Base-by-base conservation (phyloP, 352 stramenopile genomes). In the Elongisporangium anandrum region DNA sequence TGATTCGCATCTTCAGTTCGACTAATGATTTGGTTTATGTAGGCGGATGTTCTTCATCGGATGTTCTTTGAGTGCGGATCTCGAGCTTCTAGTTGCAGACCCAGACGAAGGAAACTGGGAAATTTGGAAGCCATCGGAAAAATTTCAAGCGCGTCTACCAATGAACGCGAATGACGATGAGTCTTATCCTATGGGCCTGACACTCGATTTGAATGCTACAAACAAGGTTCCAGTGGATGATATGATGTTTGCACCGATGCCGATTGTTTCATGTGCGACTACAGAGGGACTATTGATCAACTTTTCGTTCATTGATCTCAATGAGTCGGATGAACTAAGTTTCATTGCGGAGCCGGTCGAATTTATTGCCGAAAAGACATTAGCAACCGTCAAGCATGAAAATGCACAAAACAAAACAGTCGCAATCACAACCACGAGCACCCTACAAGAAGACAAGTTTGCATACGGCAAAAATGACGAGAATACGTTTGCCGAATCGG, bases 41-140 rank as follows among this genome's bases (percentile, higher is more conserved):
- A 85, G 76, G 81, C 76, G 82, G 15, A 92, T 92, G 79, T 92
- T 92, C 56, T 92, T 92, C 52, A 70, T 92, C 59, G 78, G 72
- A 12, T 92, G 82, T 60, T 92, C 82, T 16, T 54, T 92, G 38
- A 92, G 82, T 56, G 75, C 82, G n/a, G 82, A 92, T 61, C 81
- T 92, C 21, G 82, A 92, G 63, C 68, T 92, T 15, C 68, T 92
- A 3, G 82, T 92, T 50, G 76, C 69, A 12, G 78, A 92, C 51
- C 75, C 77, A 4, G 78, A 90, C 2, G 61, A 51, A 17, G 73
- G 69, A 4, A 76, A 86, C 57, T 92, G 82, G 82, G 63, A 80
- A 57, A 50, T 88, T 3, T 92, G 82, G 82, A 92, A 92, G 54
- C 78, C 82, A 8, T 71, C 78, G 21, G 82, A 92, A 60, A 87